Percentiles rank a stretch among this genome's conserved stretches.
These are phyloP conservation scores for Eimeria acervulina DNA, from an alignment of 169 alveolate genomes.

Conservation along the genomic window DNA sequence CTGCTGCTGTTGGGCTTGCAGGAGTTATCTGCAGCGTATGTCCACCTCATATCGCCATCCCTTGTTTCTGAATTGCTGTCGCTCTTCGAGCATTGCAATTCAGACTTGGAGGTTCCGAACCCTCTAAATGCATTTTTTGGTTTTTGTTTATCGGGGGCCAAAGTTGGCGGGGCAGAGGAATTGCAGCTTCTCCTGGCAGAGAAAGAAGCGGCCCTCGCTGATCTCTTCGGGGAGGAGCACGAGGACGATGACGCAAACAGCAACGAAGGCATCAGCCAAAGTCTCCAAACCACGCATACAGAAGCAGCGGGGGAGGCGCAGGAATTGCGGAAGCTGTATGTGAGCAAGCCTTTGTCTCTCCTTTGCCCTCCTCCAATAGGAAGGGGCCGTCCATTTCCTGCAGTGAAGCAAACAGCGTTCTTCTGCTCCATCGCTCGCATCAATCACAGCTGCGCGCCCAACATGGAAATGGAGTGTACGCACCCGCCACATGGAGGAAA, in stretches of 20 bases:
- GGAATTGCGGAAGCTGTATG: background rate
- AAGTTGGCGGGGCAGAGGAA: background rate
- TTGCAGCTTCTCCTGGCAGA: conserved; percentile 16
- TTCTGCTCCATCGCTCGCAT: conserved; percentile 55
- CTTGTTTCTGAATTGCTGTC: conserved; percentile 52
- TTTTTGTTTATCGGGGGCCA: background rate
- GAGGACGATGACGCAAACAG: background rate
- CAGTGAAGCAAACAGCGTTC: conserved; percentile 59
- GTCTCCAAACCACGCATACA: background rate
- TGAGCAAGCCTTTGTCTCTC: background rate
- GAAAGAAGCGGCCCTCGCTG: conserved; percentile 42
- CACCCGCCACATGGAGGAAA: background rate
- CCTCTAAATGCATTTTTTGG: conserved; percentile 16
- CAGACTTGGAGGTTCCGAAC: conserved; percentile 38
- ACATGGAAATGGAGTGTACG: conserved; percentile 40
- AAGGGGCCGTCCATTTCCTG: conserved; percentile 38
- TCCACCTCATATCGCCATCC: conserved; percentile 8
- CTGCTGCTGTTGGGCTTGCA: conserved; percentile 38
- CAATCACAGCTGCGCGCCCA: conserved; percentile 61
- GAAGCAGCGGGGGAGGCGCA: background rate
- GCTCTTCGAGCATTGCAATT: conserved; percentile 52
- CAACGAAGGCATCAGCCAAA: background rate
- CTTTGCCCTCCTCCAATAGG: conserved; percentile 52
- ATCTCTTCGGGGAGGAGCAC: conserved; percentile 21
- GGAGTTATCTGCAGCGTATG: conserved; percentile 25